Conservation (phyloP, 176 grass and related monocot species). For the Carex parvula region DNA sequence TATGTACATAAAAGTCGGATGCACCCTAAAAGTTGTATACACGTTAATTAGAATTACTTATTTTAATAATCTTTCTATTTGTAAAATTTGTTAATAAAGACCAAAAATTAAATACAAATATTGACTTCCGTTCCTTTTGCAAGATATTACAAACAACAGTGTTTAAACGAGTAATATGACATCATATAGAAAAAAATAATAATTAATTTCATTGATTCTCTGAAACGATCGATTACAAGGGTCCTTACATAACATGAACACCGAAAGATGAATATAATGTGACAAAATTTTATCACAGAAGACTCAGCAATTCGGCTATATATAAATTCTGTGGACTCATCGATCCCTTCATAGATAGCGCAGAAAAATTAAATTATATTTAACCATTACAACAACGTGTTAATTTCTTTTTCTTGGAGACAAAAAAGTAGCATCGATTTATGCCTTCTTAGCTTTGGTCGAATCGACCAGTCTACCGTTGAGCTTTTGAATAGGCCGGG, state of each 20-base stretch:
- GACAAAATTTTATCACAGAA: slow-evolving; percentile 2
- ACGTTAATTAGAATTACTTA: no score
- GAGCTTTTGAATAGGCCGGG: slow-evolving; percentile 26
- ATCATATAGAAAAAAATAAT: background rate
- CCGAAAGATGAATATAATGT: background rate
- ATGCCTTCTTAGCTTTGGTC: background rate
- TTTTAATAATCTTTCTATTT: no score
- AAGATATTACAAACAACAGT: background rate
- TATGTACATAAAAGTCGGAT: no score
- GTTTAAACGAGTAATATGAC: background rate
- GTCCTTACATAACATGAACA: background rate
- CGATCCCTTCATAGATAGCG: background rate
- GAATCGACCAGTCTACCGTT: background rate
- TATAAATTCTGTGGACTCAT: background rate
- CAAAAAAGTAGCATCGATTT: background rate
- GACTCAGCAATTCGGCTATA: background rate
- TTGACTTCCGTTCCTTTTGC: background rate
- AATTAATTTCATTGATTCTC: background rate
- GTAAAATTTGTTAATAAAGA: no score
- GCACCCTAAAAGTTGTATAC: no score
- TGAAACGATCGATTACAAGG: slow-evolving; percentile 8
- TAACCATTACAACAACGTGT: background rate
- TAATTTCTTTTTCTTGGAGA: background rate
- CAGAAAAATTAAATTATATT: background rate
- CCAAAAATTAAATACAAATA: background rate